Evolutionary conservation across 1,284 basidiomycete genomes (phyloP).

Genomic region (Rhizopogon parksii): DNA sequence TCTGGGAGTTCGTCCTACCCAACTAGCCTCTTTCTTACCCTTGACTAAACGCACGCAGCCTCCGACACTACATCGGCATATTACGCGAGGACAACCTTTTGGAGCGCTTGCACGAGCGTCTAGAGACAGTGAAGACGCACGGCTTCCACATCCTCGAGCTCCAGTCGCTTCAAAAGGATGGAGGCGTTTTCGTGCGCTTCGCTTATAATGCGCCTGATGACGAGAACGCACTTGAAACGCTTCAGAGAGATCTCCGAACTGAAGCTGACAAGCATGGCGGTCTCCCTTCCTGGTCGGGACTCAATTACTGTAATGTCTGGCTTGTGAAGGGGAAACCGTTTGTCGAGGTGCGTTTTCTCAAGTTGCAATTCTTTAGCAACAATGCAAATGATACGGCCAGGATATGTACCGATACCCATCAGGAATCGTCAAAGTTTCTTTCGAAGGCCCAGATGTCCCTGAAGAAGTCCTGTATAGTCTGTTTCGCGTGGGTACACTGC

Average conservation of each 20-base stretch:
- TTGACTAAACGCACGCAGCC: slow-evolving; percentile 29
- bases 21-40: neutral
- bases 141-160: slow-evolving; percentile 53
- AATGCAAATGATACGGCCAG: slow-evolving; percentile 32
- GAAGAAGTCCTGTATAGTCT: slow-evolving; percentile 72
- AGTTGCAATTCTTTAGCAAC: neutral
- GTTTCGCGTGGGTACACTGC: slow-evolving; percentile 48
- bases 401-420: slow-evolving; percentile 83
- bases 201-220: slow-evolving; percentile 44
- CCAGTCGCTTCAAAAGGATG: slow-evolving; percentile 68
- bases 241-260: slow-evolving; percentile 43
- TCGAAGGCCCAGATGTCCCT: slow-evolving; percentile 79
- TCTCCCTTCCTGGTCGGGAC: slow-evolving; percentile 58
- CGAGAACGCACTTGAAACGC: slow-evolving; percentile 38
- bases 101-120: slow-evolving; percentile 37
- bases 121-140: slow-evolving; percentile 46
- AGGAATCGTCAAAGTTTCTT: slow-evolving; percentile 65
- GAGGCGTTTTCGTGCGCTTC: slow-evolving; percentile 84
- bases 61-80: slow-evolving; percentile 56
- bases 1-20: slow-evolving; percentile 41
- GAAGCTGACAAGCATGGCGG: slow-evolving; percentile 43
- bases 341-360: slow-evolving; percentile 56
- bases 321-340: slow-evolving; percentile 78
- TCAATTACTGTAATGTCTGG: slow-evolving; percentile 59
- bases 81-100: slow-evolving; percentile 52